phyloP scores from a whole-genome alignment of 352 stramenopile genomes.

The Phytophthora fragariae region DNA sequence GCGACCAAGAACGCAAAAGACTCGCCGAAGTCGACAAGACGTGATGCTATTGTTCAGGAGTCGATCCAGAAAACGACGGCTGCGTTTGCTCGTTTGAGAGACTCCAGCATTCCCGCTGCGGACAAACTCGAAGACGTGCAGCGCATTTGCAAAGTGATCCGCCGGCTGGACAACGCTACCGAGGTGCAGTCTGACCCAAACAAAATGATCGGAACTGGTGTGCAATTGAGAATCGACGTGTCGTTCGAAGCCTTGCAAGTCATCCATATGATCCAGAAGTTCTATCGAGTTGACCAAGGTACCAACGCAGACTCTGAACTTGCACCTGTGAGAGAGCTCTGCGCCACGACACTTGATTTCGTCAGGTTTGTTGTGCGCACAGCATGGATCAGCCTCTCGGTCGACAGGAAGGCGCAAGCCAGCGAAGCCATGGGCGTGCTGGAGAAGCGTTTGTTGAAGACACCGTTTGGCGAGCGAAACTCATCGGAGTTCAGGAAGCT shows the following conservation, averaged over 20 bases:
- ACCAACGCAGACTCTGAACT: not conserved
- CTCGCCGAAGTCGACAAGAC: not conserved
- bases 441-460: conserved; percentile 29
- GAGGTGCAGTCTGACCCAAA: conserved; percentile 7
- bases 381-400: conserved; percentile 13
- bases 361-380: conserved; percentile 23
- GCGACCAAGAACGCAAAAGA: not conserved
- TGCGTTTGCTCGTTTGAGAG: conserved; percentile 14
- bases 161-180: conserved; percentile 3
- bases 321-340: conserved; percentile 15
- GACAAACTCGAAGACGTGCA: conserved; percentile 16
- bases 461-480: conserved; percentile 13
- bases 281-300: conserved; percentile 23
- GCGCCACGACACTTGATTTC: conserved; percentile 21
- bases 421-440: conserved; percentile 22
- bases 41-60: not conserved
- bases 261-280: conserved; percentile 39
- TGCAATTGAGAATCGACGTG: conserved; percentile 4
- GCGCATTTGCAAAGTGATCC: conserved; percentile 19
- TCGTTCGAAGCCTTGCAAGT: conserved; percentile 13
- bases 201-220: conserved; percentile 14
- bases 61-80: conserved; percentile 5
- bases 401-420: conserved; percentile 19
- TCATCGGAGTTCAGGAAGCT: conserved; percentile 7
- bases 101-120: not conserved